Conservation (phyloP, 148 eudicot genomes). For the Drosera capensis region DNA sequence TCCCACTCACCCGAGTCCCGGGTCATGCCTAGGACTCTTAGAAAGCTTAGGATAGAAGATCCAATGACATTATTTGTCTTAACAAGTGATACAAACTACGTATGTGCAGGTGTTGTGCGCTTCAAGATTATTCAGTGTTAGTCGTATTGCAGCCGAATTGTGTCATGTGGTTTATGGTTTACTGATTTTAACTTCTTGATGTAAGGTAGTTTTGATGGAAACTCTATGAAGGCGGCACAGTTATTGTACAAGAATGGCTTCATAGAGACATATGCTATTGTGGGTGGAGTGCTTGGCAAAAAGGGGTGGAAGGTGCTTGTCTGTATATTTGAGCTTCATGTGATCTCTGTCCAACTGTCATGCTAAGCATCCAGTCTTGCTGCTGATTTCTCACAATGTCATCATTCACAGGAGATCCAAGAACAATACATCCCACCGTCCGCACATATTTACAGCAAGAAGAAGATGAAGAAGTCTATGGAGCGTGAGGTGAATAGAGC, state of each 20-base stretch:
- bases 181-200: slow-evolving; percentile 12
- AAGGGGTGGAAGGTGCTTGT: slow-evolving; percentile 76
- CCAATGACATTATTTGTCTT: too few relatives aligned
- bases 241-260: slow-evolving; percentile 71
- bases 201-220: slow-evolving; percentile 98
- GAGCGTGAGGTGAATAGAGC: slow-evolving; percentile 37
- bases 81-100: background rate
- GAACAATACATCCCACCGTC: slow-evolving; percentile 76
- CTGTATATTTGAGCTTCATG: background rate
- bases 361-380: background rate
- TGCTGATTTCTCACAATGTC: background rate
- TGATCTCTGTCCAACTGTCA: background rate
- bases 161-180: background rate
- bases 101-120: background rate
- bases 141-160: background rate
- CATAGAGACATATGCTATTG: slow-evolving; percentile 81
- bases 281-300: slow-evolving; percentile 79
- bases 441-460: slow-evolving; percentile 54
- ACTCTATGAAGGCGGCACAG: slow-evolving; percentile 81
- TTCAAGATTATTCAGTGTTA: background rate
- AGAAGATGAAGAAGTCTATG: slow-evolving; percentile 26
- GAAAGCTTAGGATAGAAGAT: too few relatives aligned
- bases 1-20: too few relatives aligned
- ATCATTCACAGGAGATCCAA: slow-evolving; percentile 72
- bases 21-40: too few relatives aligned